Evolutionary conservation across 1,139 yeast species (phyloP), one percentile per base, ranked within the genome.

Genomic region (Meyerozyma elateridarum): DNA sequence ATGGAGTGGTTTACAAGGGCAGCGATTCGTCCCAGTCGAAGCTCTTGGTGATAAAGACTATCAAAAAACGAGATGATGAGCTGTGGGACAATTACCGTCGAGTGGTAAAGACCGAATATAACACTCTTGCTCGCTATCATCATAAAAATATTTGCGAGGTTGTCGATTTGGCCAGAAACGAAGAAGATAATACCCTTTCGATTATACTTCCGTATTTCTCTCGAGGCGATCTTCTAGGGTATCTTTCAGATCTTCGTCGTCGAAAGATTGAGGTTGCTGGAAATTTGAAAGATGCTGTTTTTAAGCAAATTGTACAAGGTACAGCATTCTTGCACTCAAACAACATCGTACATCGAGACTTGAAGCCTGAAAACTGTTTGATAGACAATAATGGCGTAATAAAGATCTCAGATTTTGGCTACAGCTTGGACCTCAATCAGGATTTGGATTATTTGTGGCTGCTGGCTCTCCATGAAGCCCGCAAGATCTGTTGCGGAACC

Each of bases 341-440:
- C 15, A 51, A 54, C 12, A 63, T 75, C 4, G 69, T 60, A 4
- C 81, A 75, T 46, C 51, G 79, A 11, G 81, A 75, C 43, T 51
- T 75, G 29, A 75, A 75, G 44, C 79, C 79, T 1, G 80, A 74
- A 41, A 75, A 75, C 44, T 59, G 69, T 22, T 46, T 75, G 20
- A 61, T 74, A 25, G 76, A 67, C 42, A 49, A 48, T 6, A 45
- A 53, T 8, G 81, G 81, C 0, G 49, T 52, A 2, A 51, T 74
- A 12, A 68, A 70, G 35, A 58, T 73, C 25, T 58, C 68, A 15
- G 81, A 75, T 47, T 75, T 75, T 45, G 79, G 79, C 1, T 73
- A 68, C 49, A 64, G 73, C 18, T 36, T 73, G 11, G 56, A 65
- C 38, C 40, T 69, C 13, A 39, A 46, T 15, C 42, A 48, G 13